These are phyloP conservation scores for Globisporangium sylvaticum DNA, from an alignment of 352 stramenopile species.

Conservation along the genomic window DNA sequence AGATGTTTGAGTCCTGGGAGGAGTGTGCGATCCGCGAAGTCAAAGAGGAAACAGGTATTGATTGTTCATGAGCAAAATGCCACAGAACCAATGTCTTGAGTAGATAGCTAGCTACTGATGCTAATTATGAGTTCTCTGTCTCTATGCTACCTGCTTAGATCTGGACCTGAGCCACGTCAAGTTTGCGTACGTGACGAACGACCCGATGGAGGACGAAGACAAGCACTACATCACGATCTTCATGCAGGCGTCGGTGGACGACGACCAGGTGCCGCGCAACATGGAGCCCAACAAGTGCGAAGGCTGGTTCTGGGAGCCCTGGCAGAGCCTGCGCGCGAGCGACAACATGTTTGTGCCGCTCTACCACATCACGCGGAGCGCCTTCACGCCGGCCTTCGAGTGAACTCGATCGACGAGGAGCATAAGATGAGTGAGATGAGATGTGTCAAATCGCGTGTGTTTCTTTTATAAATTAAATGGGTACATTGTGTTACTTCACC, in stretches of 20 bases:
- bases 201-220: constrained; percentile 73
- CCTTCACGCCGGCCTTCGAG: constrained; percentile 36
- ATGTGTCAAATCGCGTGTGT: neutral
- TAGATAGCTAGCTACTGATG: too few relatives aligned
- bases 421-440: neutral
- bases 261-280: constrained; percentile 48
- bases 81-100: too few relatives aligned
- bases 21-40: constrained; percentile 76
- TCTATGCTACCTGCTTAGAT: constrained; percentile 24
- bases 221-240: constrained; percentile 89
- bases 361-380: constrained; percentile 57
- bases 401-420: neutral
- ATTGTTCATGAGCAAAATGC: too few relatives aligned
- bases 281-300: constrained; percentile 86
- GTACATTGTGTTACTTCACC: neutral
- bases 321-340: constrained; percentile 38
- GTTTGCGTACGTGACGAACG: constrained; percentile 79
- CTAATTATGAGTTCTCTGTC: neutral
- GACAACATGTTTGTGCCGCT: constrained; percentile 78
- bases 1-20: constrained; percentile 82
- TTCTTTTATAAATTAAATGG: neutral
- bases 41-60: constrained; percentile 73
- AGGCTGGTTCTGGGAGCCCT: constrained; percentile 67
- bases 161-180: constrained; percentile 46
- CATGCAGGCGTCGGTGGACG: constrained; percentile 61